Base-by-base conservation (phyloP, 1,284 basidiomycete genomes). In the Leucoagaricus sp. region DNA sequence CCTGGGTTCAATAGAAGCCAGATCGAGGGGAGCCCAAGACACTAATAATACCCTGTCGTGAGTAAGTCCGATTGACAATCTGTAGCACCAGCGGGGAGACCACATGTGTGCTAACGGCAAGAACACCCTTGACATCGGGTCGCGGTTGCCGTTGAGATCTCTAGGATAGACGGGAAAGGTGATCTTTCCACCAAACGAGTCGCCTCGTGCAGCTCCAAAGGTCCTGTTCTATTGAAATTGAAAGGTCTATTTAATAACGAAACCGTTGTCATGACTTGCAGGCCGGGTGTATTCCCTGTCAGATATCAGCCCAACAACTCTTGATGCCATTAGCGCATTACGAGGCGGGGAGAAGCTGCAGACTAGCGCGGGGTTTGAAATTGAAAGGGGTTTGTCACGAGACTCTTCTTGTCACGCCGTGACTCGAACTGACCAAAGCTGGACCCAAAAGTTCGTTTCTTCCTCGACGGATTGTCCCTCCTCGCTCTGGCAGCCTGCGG, bases 1-100 rank as follows among this genome's bases (percentile, higher is more conserved):
- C 26, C 38, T 48, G 53, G 52, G 23, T 21, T 44, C 50, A 44
- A 52, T 52, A 52, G 50, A 52, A 52, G 50, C 50, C n/a, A n/a
- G 23, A 42, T 25, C 40, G 15, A 28, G 33, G 4, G 34, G 34
- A 38, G 25, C 17, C 48, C 48, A 41, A 54, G 25, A 8, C 10
- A 21, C 36, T 41, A 54, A 48, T 48, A 47, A 23, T 48, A 54
- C 33, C 45, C 41, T 6, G 29, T 46, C 48, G 33, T 48, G 25
- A 40, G 44, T 26, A 54, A 15, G 33, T 19, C 44, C 7, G 23
- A 46, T 29, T 31, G 33, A 44, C 33, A 29, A 48, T 31, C 21
- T 38, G 21, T 15, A 54, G 40, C 44, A 26, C 29, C 29, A 12
- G 49, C 17, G 8, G 25, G 25, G 38, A 10, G 34, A 19, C 33